Evolutionary conservation across 148 eudicot genomes (phyloP), one percentile per base, ranked within the genome.

Genomic region (Fagopyrum tataricum): DNA sequence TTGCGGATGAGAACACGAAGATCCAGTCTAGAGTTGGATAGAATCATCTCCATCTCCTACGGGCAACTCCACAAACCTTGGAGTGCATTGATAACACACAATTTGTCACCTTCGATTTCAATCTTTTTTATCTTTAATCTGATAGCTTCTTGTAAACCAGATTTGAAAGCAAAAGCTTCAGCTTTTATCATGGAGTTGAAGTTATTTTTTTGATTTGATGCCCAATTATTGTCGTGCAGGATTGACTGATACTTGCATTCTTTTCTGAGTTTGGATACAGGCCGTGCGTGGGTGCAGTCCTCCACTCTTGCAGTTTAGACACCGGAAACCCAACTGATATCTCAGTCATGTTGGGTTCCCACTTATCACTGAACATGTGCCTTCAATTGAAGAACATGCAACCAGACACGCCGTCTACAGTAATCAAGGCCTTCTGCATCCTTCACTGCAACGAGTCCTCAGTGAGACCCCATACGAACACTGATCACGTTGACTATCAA

Each of bases 381-480:
- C 86, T 95, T 77, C 98, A 86, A 72, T 76, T 95, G 68, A 84
- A 81, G 80, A 84, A 90, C 73, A 47, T 86, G 71, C 84, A 86
- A 15, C 49, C 80, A 71, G 83, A 76, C 59, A 56, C 78, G 8
- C 75, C 77, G 23, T 76, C 79, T 61, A 81, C 47, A 46, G 61
- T 82, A 67, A 71, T 76, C 43, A 91, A 88, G 78, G 71, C 87
- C 64, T 83, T 85, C 75, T 89, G 96, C 87, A 79, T 95, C 80
- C 89, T 95, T 74, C 53, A 55, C 17, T 86, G 89, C 77, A 83
- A 51, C 81, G 72, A 71, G n/a, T 82, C 88, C 46, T 81, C 64
- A 44, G 64, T 69, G 14, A 15, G 20, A 78, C 68, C 76, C 56
- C 49, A 39, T 40, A 49, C 74, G 74, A 73, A 77, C 49, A 84